phyloP scores from a whole-genome alignment of 2,329 filamentous ascomycete species.

The Sphaerostilbella broomeana region DNA sequence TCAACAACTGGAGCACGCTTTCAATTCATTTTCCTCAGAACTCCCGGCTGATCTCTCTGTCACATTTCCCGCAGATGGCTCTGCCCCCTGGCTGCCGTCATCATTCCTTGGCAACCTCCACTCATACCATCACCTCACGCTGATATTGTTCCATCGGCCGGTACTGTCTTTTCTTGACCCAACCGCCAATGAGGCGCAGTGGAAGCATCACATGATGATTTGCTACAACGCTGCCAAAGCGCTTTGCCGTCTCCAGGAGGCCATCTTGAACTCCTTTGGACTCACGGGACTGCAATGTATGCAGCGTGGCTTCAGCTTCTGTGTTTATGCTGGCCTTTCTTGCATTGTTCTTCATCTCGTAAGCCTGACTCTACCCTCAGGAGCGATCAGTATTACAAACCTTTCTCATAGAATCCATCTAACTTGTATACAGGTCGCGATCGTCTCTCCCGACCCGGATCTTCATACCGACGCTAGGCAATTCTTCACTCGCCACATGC shows the following conservation, averaged over 20 bases:
- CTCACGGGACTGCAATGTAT: constrained; percentile 79
- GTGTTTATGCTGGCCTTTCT: constrained; percentile 84
- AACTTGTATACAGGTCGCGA: constrained; percentile 58
- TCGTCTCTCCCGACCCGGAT: constrained; percentile 87
- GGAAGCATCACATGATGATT: constrained; percentile 82
- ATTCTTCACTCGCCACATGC: constrained; percentile 91
- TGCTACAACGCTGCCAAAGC: constrained; percentile 81
- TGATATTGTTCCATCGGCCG: constrained; percentile 82
- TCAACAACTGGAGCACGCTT: constrained; percentile 68
- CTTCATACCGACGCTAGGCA: constrained; percentile 78
- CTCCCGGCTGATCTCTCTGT: constrained; percentile 74
- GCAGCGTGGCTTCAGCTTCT: constrained; percentile 90
- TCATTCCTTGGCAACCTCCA: constrained; percentile 87
- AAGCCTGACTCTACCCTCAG: no score
- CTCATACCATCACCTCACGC: constrained; percentile 76
- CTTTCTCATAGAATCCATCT: neutral
- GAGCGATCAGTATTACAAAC: neutral
- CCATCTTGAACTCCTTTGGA: constrained; percentile 68
- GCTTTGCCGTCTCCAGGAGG: constrained; percentile 81
- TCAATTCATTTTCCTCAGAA: constrained; percentile 68
- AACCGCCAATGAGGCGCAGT: constrained; percentile 61
- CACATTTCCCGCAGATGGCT: constrained; percentile 69
- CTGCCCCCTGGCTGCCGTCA: constrained; percentile 75
- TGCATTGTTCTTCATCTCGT: constrained; percentile 92
- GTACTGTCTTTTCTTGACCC: constrained; percentile 75